Base-by-base conservation (phyloP, 768 basidiomycete species). In the Mycena amicta region DNA sequence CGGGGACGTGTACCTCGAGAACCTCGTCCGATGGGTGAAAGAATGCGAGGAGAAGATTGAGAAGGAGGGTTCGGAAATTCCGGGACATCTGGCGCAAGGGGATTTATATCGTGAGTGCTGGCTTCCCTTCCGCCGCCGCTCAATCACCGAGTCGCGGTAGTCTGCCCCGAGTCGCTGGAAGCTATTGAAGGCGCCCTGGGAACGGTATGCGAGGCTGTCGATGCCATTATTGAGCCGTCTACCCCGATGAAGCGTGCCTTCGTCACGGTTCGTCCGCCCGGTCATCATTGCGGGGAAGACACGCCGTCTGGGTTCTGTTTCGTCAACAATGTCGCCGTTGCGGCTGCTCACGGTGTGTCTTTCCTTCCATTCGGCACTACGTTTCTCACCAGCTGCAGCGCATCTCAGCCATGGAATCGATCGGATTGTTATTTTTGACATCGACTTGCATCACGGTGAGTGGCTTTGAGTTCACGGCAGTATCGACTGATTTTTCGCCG, bases 221-320 rank as follows among this genome's bases (percentile, higher is more conserved):
- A 98, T 56, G 72, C 71, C 1, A 82, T 94, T 16, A 62, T 88
- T 11, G 27, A 53, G 23, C 25, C 58, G 3, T 52, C 61, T 0
- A 46, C 68, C 49, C 62, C 64, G 33, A 43, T 71, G 37, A 52
- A 74, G 57, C 75, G 75, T 65, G 92, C 90, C 0, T 98, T 98
- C 70, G 93, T 92, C 11, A 88, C 86, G 0, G 81, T 97, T 20
- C 76, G 95, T 50, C 95, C 95, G 0, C 95, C 95, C 0, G 95
- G 96, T 1, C 95, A 97, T 77, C 95, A 98, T 65, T 96, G 95
- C 67, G 92, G 92, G 2, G 93, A 95, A 72, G 85, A 94, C 58
- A 84, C 84, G 0, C 96, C 96, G 0, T 88, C 86, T 11, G 96
- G 96, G 0, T 98, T 98, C 70, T 98, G 96, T 72, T 97, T 95